These are phyloP conservation scores for Phytophthora colocasiae DNA, from an alignment of 352 stramenopile genomes.

Conservation along the genomic window DNA sequence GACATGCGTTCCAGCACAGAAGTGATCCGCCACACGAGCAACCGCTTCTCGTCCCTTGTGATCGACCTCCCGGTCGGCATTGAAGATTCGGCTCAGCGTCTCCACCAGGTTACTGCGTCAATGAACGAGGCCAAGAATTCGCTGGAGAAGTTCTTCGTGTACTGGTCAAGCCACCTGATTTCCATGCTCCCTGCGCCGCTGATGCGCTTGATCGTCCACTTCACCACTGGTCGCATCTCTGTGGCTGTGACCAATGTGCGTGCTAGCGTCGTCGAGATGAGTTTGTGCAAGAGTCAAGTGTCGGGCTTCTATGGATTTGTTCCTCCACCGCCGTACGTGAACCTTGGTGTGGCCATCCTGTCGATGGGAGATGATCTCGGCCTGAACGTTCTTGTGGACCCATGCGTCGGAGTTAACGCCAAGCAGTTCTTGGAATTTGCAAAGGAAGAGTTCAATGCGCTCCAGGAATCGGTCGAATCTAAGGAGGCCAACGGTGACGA, in stretches of 20 bases:
- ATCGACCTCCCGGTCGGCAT: slow-evolving; percentile 78
- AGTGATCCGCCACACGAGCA: slow-evolving; percentile 64
- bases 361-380: slow-evolving; percentile 76
- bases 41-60: slow-evolving; percentile 82
- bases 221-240: slow-evolving; percentile 61
- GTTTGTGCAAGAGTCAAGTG: slow-evolving; percentile 61
- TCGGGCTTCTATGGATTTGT: slow-evolving; percentile 79
- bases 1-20: slow-evolving; percentile 81
- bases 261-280: slow-evolving; percentile 55
- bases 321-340: slow-evolving; percentile 79
- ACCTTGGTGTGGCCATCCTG: slow-evolving; percentile 78
- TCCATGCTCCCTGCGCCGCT: slow-evolving; percentile 61
- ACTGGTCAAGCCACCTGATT: slow-evolving; percentile 61
- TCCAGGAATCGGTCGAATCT: slow-evolving; percentile 42
- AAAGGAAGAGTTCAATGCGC: slow-evolving; percentile 69
- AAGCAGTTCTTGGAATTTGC: slow-evolving; percentile 72
- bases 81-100: slow-evolving; percentile 52
- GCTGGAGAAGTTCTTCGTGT: slow-evolving; percentile 82
- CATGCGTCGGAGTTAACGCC: slow-evolving; percentile 65
- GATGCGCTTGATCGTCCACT: slow-evolving; percentile 63
- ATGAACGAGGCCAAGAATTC: slow-evolving; percentile 86
- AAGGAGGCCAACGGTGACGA: slow-evolving; percentile 36
- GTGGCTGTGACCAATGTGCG: slow-evolving; percentile 80
- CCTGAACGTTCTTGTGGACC: slow-evolving; percentile 80
- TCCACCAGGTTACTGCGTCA: slow-evolving; percentile 49